Evolutionary conservation across 1,139 yeast species (phyloP), one percentile per base, ranked within the genome.

Genomic region (Pneumocystis murina): DNA sequence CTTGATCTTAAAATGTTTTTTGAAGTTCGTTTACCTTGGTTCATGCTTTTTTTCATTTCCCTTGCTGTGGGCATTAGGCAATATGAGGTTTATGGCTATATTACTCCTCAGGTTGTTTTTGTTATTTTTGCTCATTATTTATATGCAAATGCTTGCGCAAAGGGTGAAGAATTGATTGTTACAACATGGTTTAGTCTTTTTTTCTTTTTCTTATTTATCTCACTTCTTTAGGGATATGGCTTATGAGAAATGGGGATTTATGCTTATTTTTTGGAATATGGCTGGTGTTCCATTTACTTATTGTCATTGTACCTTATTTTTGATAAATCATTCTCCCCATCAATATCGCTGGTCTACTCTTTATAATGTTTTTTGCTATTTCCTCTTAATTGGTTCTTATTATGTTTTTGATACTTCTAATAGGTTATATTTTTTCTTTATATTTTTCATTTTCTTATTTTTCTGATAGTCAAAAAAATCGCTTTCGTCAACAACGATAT

Each of bases 261-360:
- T 92, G 97, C 83, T 92, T 69, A 84, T 91, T 70, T 92, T 92
- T 80, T 92, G 98, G 98, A 92, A 92, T 78, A 89, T 92, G 75
- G 96, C 97, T 54, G 98, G 98, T 71, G 98, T 92, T 58, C 98
- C 98, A 63, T 92, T 85, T 83, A 92, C 97, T 62, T 92, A 92
- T 78, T 89, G 96, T 76, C 96, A 90, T 74, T 86, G 95, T 75
- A 87, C 96, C 12, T 79, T 92, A 70, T 92, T 77, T 78, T 76
- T 92, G 71, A 84, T 84, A 68, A 84, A 84, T 77, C 96, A 87
- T 75, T 82, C 87, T 66, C 97, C 97, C 61, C 70, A 78, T 41
- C 95, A 87, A 72, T 92, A 92, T 77, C 75, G 79, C 64, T 84
- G 92, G 87, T 80, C 92, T 10, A 73, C 79, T 41, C 67, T 71